Conservation (phyloP, 768 basidiomycete species). For the Amanita fuliginea region DNA sequence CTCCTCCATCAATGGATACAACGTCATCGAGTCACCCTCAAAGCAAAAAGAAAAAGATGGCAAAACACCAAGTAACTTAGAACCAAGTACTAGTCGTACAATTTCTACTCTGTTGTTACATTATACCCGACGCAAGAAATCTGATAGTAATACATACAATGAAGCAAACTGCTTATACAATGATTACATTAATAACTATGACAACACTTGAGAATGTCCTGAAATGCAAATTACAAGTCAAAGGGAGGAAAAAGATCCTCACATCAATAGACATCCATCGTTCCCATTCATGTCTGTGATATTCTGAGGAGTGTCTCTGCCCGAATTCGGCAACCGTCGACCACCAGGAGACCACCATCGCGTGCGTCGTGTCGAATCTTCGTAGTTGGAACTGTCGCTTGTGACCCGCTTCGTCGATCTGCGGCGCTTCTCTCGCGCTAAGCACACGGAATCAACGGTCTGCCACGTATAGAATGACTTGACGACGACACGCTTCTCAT, state of each 20-base stretch:
- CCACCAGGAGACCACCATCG: conserved; percentile 51
- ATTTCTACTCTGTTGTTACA: conserved; percentile 1
- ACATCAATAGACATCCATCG: conserved; percentile 66
- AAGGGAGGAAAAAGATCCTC: conserved; percentile 15
- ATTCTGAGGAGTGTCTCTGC: conserved; percentile 38
- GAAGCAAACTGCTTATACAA: conserved; percentile 1
- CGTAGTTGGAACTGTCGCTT: conserved; percentile 23
- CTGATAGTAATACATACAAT: conserved; percentile 7
- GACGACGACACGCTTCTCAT: conserved; percentile 56
- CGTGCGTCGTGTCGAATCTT: conserved; percentile 14
- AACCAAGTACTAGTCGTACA: neutral
- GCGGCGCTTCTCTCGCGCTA: conserved; percentile 54
- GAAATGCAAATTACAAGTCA: conserved; percentile 3
- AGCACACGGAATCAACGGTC: conserved; percentile 67
- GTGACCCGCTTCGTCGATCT: conserved; percentile 36
- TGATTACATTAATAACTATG: neutral
- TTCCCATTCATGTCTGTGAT: conserved; percentile 32
- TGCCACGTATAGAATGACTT: conserved; percentile 86
- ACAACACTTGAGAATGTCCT: neutral
- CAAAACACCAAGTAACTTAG: conserved; percentile 20
- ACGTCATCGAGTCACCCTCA: conserved; percentile 8
- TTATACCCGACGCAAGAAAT: neutral
- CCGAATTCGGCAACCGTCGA: conserved; percentile 26
- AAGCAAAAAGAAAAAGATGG: conserved; percentile 10
- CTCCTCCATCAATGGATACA: neutral